These are phyloP conservation scores for Leucosporidium yakuticum DNA, from an alignment of 768 basidiomycete species.

Conservation along the genomic window DNA sequence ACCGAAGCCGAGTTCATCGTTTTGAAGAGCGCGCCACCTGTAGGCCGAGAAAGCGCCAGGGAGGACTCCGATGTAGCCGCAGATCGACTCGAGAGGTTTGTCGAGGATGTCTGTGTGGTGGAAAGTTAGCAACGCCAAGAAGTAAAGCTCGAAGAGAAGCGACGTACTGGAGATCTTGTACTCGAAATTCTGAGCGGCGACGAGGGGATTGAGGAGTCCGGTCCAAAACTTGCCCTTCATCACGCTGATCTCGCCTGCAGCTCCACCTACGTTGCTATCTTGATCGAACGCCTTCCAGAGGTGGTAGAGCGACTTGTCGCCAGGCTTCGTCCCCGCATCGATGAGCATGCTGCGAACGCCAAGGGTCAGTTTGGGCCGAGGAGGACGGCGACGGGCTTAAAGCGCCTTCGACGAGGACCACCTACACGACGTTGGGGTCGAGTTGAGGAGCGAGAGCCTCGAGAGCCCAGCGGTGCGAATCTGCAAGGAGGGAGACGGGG, in stretches of 20 bases:
- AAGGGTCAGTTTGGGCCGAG: not conserved
- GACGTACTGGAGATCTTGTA: slow-evolving; percentile 52
- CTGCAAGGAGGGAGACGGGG: too few species aligned
- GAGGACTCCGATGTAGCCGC: slow-evolving; percentile 84
- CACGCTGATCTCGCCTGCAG: slow-evolving; percentile 52
- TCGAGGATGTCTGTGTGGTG: slow-evolving; percentile 83
- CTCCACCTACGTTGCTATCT: slow-evolving; percentile 41
- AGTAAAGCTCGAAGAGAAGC: not conserved
- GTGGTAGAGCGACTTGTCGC: slow-evolving; percentile 76
- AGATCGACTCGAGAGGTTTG: slow-evolving; percentile 89
- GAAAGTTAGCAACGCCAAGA: not conserved
- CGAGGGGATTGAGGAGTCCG: slow-evolving; percentile 65
- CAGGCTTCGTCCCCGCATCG: slow-evolving; percentile 89
- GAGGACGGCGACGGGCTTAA: not conserved
- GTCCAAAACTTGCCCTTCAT: slow-evolving; percentile 68
- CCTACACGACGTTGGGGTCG: slow-evolving; percentile 71
- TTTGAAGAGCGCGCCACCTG: slow-evolving; percentile 79
- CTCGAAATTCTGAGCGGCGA: slow-evolving; percentile 79
- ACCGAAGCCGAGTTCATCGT: slow-evolving; percentile 75
- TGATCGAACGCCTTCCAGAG: slow-evolving; percentile 82
- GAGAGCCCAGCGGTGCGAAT: slow-evolving; percentile 86
- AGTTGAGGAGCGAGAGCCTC: slow-evolving; percentile 80
- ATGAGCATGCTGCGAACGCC: slow-evolving; percentile 48
- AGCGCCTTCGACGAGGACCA: not conserved
- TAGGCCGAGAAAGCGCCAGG: slow-evolving; percentile 88